Evolutionary conservation across 1,284 basidiomycete species (phyloP).

Genomic region (Cutaneotrichosporon daszewskae): DNA sequence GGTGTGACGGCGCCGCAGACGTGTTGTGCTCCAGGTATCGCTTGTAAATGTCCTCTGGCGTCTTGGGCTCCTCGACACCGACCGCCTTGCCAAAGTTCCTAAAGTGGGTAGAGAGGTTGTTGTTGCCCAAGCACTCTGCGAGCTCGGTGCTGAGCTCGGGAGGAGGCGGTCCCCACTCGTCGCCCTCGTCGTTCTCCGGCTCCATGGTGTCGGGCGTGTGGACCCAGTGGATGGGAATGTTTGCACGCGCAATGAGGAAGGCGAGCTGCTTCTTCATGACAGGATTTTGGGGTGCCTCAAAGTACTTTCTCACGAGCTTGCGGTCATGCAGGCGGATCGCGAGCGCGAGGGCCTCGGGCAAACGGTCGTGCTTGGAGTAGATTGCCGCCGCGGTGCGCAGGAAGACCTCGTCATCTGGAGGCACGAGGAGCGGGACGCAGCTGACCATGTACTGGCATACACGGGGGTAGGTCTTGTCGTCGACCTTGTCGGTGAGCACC

Average conservation of each 20-base stretch:
- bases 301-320: constrained; percentile 72
- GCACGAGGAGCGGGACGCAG: constrained; percentile 84
- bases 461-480: constrained; percentile 70
- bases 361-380: constrained; percentile 81
- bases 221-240: constrained; percentile 87
- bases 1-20: constrained; percentile 62
- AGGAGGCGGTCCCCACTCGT: constrained; percentile 32
- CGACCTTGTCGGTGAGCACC: constrained; percentile 68
- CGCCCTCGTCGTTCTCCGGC: constrained; percentile 53
- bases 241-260: constrained; percentile 85
- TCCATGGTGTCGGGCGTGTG: constrained; percentile 52
- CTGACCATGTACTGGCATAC: constrained; percentile 99
- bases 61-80: constrained; percentile 82
- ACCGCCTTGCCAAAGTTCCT: constrained; percentile 91
- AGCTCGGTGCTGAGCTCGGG: constrained; percentile 76
- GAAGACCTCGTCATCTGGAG: constrained; percentile 89
- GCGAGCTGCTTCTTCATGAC: constrained; percentile 95
- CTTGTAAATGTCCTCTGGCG: constrained; percentile 96
- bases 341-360: constrained; percentile 84
- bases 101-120: constrained; percentile 77
- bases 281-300: constrained; percentile 77
- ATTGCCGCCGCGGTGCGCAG: constrained; percentile 84
- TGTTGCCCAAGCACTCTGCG: constrained; percentile 76
- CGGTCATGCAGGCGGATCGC: constrained; percentile 81
- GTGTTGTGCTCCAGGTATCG: constrained; percentile 81